Conservation (phyloP, 2,329 filamentous ascomycete genomes). For the Calonectria hongkongensis region DNA sequence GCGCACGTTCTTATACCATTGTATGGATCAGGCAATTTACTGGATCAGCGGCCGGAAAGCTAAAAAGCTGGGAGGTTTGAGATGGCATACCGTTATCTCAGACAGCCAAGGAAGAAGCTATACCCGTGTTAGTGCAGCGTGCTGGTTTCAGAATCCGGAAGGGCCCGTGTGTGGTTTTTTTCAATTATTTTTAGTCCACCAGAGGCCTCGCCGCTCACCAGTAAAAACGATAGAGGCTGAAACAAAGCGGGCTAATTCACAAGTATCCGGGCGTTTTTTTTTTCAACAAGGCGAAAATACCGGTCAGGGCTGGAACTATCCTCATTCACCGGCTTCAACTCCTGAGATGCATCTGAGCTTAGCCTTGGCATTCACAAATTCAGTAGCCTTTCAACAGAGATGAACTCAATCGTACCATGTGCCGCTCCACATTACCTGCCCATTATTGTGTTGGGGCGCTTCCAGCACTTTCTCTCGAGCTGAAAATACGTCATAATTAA, state of each 20-base stretch:
- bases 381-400: no score
- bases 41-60: background rate
- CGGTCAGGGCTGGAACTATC: background rate
- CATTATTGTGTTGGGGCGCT: background rate
- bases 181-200: constrained; percentile 7
- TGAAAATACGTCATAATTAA: background rate
- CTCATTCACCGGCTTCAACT: background rate
- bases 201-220: background rate
- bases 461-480: background rate
- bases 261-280: background rate
- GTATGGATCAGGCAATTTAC: background rate
- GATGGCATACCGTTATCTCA: constrained; percentile 20
- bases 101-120: constrained; percentile 18
- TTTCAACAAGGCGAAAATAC: background rate
- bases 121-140: constrained; percentile 8
- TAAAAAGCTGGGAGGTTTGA: background rate
- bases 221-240: background rate
- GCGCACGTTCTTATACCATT: background rate
- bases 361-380: background rate
- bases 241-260: background rate
- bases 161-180: constrained; percentile 18
- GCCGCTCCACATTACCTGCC: background rate
- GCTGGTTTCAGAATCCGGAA: constrained; percentile 20
- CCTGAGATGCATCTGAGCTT: background rate
- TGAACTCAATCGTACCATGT: background rate